phyloP scores from a whole-genome alignment of 768 basidiomycete species.

The Trametes cubensis region DNA sequence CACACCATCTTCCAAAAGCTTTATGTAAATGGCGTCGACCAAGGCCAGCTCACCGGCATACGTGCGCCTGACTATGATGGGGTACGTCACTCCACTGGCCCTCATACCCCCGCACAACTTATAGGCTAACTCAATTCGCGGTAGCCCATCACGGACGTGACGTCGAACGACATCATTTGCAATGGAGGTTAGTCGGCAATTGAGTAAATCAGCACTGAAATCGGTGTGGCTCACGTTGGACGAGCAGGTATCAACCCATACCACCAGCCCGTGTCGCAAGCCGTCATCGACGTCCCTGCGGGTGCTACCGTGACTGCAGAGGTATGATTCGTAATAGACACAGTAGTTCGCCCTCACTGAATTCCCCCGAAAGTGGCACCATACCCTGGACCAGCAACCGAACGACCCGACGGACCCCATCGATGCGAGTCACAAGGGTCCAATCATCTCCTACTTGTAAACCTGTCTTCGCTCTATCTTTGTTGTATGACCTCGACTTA shows the following conservation, averaged over 20 bases:
- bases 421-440: constrained; percentile 54
- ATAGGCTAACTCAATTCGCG: background rate
- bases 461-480: too few relatives aligned
- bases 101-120: background rate
- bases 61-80: constrained; percentile 52
- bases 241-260: constrained; percentile 50
- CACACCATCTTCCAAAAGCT: constrained; percentile 60
- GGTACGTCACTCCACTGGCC: constrained; percentile 36
- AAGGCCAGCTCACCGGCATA: constrained; percentile 48
- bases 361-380: constrained; percentile 9
- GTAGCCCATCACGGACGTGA: constrained; percentile 59
- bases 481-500: too few relatives aligned
- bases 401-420: constrained; percentile 52
- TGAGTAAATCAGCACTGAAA: too few relatives aligned
- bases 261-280: constrained; percentile 46
- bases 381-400: constrained; percentile 25
- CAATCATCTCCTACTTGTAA: constrained; percentile 22
- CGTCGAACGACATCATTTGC: constrained; percentile 57
- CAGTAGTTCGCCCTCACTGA: background rate
- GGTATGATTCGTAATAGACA: constrained; percentile 40
- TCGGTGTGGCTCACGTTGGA: too few relatives aligned
- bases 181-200: constrained; percentile 42
- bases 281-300: constrained; percentile 52
- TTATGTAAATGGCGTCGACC: constrained; percentile 54
- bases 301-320: constrained; percentile 57